These are phyloP conservation scores for Aureobasidium sp. DNA, from an alignment of 2,329 filamentous ascomycete genomes.

Conservation along the genomic window DNA sequence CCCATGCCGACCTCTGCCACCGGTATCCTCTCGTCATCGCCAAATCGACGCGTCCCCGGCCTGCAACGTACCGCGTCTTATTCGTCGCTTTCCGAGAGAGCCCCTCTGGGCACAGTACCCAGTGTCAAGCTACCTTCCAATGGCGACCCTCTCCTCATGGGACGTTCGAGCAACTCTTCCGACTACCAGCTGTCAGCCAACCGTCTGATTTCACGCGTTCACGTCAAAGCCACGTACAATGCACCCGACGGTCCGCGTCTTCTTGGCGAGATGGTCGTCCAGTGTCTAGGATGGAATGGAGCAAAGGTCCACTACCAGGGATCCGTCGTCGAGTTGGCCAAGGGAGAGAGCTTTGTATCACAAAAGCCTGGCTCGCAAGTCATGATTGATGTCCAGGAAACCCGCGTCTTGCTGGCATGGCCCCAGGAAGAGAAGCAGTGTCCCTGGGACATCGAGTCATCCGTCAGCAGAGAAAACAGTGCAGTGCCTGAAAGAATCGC, in stretches of 20 bases:
- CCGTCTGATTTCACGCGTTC: constrained; percentile 84
- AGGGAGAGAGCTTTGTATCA: constrained; percentile 83
- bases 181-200: constrained; percentile 90
- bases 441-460: constrained; percentile 4
- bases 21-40: constrained; percentile 80
- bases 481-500: constrained; percentile 30
- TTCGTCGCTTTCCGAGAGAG: constrained; percentile 60
- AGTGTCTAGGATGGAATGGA: constrained; percentile 94
- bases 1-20: constrained; percentile 91
- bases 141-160: constrained; percentile 78
- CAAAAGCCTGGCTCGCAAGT: constrained; percentile 83
- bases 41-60: constrained; percentile 47
- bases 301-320: constrained; percentile 87
- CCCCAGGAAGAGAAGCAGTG: constrained; percentile 39
- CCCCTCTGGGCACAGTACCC: constrained; percentile 76
- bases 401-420: constrained; percentile 84
- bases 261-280: constrained; percentile 72
- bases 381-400: constrained; percentile 91
- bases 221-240: constrained; percentile 81
- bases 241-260: constrained; percentile 59
- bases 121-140: constrained; percentile 70
- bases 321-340: constrained; percentile 73
- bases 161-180: constrained; percentile 89
- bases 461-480: constrained; percentile 5
- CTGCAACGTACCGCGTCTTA: constrained; percentile 53